Evolutionary conservation across 2,329 filamentous ascomycete genomes (phyloP), one percentile per base, ranked within the genome.

Genomic region (Apiospora sp.): DNA sequence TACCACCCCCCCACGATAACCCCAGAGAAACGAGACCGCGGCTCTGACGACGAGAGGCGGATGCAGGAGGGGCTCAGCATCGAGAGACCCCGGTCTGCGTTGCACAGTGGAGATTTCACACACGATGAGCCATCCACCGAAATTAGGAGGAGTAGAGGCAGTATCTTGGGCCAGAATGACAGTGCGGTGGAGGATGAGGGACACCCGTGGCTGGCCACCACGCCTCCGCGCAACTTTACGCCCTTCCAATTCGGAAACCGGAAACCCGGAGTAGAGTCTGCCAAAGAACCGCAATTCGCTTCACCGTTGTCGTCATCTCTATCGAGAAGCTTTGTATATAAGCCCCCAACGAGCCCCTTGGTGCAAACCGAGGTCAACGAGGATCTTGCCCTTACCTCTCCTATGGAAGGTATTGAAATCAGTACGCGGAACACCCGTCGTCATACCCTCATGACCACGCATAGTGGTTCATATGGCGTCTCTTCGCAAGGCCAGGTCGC

Each of bases 341-440:
- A 96, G 82, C 90, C 94, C 2, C 96, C 96, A 0, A 98, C 96
- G 2, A 98, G 95, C 78, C 96, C 96, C 19, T 86, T 99, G 14
- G 95, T 97, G 0, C 92, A 98, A 78, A 94, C 95, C 58, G 91
- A 94, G 78, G 97, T 92, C 83, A 96, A 95, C 76, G 92, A 94
- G 8, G 94, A 96, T 76, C 79, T 92, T 30, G 91, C 94, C 72
- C 86, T 92, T 68, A 86, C 90, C 2, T 85, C 88, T 75, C 85
- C 85, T 27, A 81, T 87, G 71, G 86, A 88, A 71, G 82, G 83
- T 58, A 86, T 89, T 71, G 85, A 90, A 68, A 84, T 89, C 48
- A 81, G 83, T 49, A 79, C 81, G 12, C 79, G 80, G 27, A 83
- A 80, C 73, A 69, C 87, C 22, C 88, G 93, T 67, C 89, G 94